Evolutionary conservation across 805 yeast species (phyloP).

Genomic region (Schwanniomyces pseudopolymorphus): DNA sequence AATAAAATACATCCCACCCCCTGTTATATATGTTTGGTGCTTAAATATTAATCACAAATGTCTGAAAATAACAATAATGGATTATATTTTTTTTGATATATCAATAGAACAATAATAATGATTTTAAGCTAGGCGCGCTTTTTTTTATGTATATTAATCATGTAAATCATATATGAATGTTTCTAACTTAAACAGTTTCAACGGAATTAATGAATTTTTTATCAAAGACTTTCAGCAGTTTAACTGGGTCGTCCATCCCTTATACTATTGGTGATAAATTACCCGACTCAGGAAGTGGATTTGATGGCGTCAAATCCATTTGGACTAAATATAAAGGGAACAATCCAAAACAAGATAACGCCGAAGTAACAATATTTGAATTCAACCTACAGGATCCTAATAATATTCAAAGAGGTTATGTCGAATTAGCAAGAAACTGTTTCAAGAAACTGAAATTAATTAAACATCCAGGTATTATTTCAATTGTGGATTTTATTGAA

Average conservation of each 20-base stretch:
- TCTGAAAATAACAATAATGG: too few species aligned
- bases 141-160: background rate
- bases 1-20: background rate
- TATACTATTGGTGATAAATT: constrained; percentile 51
- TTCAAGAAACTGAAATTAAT: constrained; percentile 52
- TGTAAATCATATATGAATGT: background rate
- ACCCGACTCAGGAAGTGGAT: constrained; percentile 22
- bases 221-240: constrained; percentile 57
- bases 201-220: constrained; percentile 74
- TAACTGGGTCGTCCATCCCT: constrained; percentile 60
- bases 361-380: constrained; percentile 63
- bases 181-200: too few species aligned
- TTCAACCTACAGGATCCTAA: constrained; percentile 48
- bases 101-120: constrained; percentile 1
- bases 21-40: too few species aligned
- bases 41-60: background rate
- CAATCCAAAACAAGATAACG: constrained; percentile 48
- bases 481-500: constrained; percentile 63
- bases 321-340: constrained; percentile 69
- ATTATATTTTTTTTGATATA: background rate
- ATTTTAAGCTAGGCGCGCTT: background rate
- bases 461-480: constrained; percentile 68
- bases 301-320: constrained; percentile 35
- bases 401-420: constrained; percentile 22
- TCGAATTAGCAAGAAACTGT: constrained; percentile 34